Evolutionary conservation across 352 stramenopile species (phyloP), one percentile per base, ranked within the genome.

Genomic region (Peronosclerospora sorghi): DNA sequence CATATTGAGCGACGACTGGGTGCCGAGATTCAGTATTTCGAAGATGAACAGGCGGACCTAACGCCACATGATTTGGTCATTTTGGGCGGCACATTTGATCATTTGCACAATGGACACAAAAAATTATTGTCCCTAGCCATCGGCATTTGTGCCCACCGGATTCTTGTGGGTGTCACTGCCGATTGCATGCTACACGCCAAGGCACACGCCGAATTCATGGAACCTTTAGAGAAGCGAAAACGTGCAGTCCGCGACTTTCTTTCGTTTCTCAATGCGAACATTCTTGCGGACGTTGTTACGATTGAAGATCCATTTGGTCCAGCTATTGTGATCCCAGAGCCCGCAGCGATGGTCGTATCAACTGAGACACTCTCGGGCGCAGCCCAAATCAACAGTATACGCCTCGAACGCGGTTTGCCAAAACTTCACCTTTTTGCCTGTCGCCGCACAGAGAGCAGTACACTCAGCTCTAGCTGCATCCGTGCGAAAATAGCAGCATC

Each of bases 81-180:
- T 28, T 54, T 94, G 12, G 82, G 82, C 23, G 85, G 85, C 23
- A 96, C 82, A 23, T 96, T 96, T 52, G 85, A 96, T 54, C 74
- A 91, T 40, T 65, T 96, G 20, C 85, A 96, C 63, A 94, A 92
- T 39, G 85, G 85, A 14, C 85, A 96, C 70, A 94, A 90, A 59
- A 94, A 94, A 50, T 50, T 26, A 26, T 96, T 26, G 21, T 26
- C 21, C 21, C 21, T 26, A 6, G 21, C 21, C 4, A 26, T 26
- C 6, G 21, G 21, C 4, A 26, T 26, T 26, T 26, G 21, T 26
- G 21, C 21, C 21, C 21, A 26, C 21, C 21, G 21, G 15, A 59
- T 94, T 32, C 45, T 90, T 13, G 48, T 96, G 26, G 85, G 85
- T 6, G 78, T 96, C 28, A 95, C 82, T 8, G 64, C 62, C 18